These are phyloP conservation scores for Patellifolia procumbens DNA, from an alignment of 179 eudicot species.

Conservation along the genomic window DNA sequence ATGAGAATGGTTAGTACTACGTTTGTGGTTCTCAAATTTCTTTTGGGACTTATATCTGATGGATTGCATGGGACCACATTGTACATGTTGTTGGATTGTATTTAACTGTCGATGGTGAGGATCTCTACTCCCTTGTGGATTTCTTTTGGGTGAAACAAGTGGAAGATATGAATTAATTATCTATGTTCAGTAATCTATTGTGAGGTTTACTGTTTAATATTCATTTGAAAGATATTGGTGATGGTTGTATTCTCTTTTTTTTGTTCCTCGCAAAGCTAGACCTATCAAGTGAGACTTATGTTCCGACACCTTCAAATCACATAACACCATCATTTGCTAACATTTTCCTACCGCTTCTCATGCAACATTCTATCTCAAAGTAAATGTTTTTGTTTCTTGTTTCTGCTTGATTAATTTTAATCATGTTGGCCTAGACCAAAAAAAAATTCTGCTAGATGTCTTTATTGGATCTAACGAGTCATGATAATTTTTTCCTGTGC, in stretches of 20 bases:
- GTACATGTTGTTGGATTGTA: not conserved
- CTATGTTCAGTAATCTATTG: not conserved
- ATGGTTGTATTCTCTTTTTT: not conserved
- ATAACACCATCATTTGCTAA: not conserved
- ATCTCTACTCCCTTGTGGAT: not conserved
- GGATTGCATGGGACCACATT: not conserved
- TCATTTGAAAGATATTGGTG: not conserved
- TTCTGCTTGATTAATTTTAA: not conserved
- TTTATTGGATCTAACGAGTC: not conserved
- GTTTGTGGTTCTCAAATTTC: not conserved
- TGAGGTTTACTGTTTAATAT: not conserved
- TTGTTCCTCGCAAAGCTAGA: not conserved
- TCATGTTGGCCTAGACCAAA: not conserved
- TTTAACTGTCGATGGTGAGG: not conserved
- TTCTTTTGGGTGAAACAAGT: not conserved
- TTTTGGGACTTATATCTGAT: not conserved
- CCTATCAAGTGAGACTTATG: not conserved
- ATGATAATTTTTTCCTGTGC: not conserved
- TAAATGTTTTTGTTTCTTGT: not conserved
- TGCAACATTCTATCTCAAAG: not conserved
- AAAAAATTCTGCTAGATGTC: not conserved
- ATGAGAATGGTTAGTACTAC: constrained; percentile 63
- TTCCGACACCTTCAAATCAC: not conserved
- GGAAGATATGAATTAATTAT: not conserved
- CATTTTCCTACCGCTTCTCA: not conserved